Conservation (phyloP, 208 protist species). For the Wallacemonas sp. region DNA sequence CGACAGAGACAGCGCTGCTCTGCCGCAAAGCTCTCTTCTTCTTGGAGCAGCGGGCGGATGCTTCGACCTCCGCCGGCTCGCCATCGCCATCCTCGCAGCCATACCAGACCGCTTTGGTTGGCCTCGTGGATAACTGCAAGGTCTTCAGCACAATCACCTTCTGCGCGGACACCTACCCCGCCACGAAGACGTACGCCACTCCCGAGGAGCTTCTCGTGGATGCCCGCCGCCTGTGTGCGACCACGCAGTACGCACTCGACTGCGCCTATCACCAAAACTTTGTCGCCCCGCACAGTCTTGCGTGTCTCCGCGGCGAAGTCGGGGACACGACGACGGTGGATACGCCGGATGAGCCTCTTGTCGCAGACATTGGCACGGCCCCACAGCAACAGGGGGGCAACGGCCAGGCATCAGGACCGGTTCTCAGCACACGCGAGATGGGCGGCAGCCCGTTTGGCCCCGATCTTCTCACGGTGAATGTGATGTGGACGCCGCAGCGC, state of each 20-base stretch:
- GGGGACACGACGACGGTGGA: slow-evolving; percentile 7
- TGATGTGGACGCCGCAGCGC: slow-evolving; percentile 6
- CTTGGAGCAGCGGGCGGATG: neutral
- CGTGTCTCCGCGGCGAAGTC: slow-evolving; percentile 5
- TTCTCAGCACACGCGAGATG: too few species aligned
- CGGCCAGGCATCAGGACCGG: too few species aligned
- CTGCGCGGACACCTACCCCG: slow-evolving; percentile 2
- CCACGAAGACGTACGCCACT: neutral
- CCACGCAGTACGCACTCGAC: slow-evolving; percentile 8
- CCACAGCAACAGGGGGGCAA: too few species aligned
- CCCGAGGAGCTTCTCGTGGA: slow-evolving; percentile 1
- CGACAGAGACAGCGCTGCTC: neutral
- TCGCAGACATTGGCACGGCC: neutral
- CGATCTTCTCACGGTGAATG: slow-evolving; percentile 6
- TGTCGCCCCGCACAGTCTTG: neutral
- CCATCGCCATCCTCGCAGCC: neutral
- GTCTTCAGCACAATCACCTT: slow-evolving; percentile 8
- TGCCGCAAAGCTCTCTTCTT: slow-evolving; percentile 7
- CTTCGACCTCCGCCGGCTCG: neutral
- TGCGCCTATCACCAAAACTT: slow-evolving; percentile 17
- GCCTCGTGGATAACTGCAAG: neutral
- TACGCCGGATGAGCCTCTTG: slow-evolving; percentile 1
- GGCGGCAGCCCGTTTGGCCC: slow-evolving; percentile 3
- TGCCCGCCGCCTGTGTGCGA: neutral
- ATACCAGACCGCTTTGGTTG: too few species aligned